Evolutionary conservation across 139 green algal genomes (phyloP).

Genomic region (Klebsormidium nitens): DNA sequence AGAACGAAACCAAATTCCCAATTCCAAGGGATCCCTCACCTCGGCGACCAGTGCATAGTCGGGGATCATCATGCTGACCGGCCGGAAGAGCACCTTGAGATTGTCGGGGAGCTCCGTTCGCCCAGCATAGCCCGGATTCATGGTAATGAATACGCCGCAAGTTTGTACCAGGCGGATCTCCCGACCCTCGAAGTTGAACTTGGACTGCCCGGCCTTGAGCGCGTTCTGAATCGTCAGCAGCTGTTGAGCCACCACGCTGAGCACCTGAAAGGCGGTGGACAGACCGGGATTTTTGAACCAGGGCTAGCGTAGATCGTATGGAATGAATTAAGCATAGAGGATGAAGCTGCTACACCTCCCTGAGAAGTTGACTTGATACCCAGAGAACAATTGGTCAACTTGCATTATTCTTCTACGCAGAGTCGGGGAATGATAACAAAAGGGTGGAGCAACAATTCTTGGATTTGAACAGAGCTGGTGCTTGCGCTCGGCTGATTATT

Average conservation of each 20-base stretch:
- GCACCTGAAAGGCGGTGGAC: too few relatives aligned
- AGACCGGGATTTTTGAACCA: too few relatives aligned
- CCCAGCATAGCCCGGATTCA: slow-evolving; percentile 85
- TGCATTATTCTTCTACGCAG: too few relatives aligned
- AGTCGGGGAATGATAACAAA: too few relatives aligned
- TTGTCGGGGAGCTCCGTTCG: slow-evolving; percentile 78
- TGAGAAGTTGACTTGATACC: too few relatives aligned
- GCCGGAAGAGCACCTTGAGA: slow-evolving; percentile 77
- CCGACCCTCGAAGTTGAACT: slow-evolving; percentile 80
- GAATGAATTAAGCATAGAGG: too few relatives aligned
- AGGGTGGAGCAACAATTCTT: too few relatives aligned
- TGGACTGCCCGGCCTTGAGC: slow-evolving; percentile 51
- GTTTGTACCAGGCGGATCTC: slow-evolving; percentile 68
- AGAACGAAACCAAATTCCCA: not conserved
- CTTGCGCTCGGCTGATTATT: too few relatives aligned
- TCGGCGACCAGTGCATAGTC: slow-evolving; percentile 72
- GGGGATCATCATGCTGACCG: slow-evolving; percentile 82
- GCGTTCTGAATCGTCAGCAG: slow-evolving; percentile 65
- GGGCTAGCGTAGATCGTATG: not conserved
- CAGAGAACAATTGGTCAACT: too few relatives aligned
- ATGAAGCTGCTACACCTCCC: too few relatives aligned
- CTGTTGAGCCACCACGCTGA: slow-evolving; percentile 82
- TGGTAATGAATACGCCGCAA: slow-evolving; percentile 82
- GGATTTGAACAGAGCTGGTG: too few relatives aligned
- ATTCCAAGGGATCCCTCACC: too few relatives aligned